These are phyloP conservation scores for Pythium aphanidermatum DNA, from an alignment of 352 stramenopile species.

Conservation along the genomic window DNA sequence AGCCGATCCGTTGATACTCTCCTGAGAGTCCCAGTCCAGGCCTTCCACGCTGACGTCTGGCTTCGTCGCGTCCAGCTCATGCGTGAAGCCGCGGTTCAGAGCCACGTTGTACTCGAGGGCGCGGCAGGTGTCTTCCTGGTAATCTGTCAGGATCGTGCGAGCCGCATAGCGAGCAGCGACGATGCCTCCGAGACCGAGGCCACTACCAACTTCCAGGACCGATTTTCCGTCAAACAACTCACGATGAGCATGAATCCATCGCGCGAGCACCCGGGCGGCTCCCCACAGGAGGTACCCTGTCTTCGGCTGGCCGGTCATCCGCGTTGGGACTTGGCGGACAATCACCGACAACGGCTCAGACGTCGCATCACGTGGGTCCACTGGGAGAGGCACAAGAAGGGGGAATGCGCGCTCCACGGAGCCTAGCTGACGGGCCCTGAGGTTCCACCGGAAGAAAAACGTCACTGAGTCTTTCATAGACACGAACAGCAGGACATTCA, in stretches of 20 bases:
- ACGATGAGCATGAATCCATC: slow-evolving; percentile 76
- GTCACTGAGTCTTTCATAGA: too few species aligned
- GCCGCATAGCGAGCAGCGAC: slow-evolving; percentile 61
- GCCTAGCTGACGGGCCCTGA: slow-evolving; percentile 50
- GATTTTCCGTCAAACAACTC: slow-evolving; percentile 64
- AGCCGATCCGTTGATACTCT: slow-evolving; percentile 39
- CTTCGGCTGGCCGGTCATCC: slow-evolving; percentile 84
- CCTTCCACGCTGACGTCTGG: slow-evolving; percentile 43
- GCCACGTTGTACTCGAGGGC: slow-evolving; percentile 75
- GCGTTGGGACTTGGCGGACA: slow-evolving; percentile 71
- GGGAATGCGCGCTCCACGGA: slow-evolving; percentile 49
- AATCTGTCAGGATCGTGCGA: slow-evolving; percentile 70
- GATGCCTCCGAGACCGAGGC: slow-evolving; percentile 74
- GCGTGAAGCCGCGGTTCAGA: slow-evolving; percentile 68
- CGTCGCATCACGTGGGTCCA: slow-evolving; percentile 45
- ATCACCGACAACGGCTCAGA: slow-evolving; percentile 43
- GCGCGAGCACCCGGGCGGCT: slow-evolving; percentile 68
- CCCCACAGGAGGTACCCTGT: slow-evolving; percentile 84
- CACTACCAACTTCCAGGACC: slow-evolving; percentile 79
- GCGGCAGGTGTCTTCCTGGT: slow-evolving; percentile 74
- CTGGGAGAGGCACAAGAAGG: slow-evolving; percentile 44
- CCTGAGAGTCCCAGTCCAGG: slow-evolving; percentile 73
- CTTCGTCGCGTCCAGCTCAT: slow-evolving; percentile 50
- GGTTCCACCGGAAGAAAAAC: too few species aligned
- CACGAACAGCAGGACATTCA: too few species aligned